Base-by-base conservation (phyloP, 768 basidiomycete species). In the Pleurotus pulmonarius region DNA sequence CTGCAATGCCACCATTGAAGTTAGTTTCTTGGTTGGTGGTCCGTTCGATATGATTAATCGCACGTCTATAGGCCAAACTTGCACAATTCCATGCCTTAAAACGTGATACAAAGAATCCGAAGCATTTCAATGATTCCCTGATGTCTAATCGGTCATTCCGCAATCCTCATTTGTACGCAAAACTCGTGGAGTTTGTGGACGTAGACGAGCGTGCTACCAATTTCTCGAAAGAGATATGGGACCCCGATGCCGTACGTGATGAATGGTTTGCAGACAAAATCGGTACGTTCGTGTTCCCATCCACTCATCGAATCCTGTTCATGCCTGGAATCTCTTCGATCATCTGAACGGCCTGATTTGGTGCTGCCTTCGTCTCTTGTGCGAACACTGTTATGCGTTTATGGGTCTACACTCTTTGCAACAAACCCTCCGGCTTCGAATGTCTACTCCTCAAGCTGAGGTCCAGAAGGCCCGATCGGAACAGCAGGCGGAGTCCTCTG, bases 61-160 rank as follows among this genome's bases (percentile, higher is more conserved):
- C 18, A 20, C 13, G 34, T 29, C 40, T 38, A 16, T 65, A 96
- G 94, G 76, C 84, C 0, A 98, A 97, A 69, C 80, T 97, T 20
- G 73, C 80, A 0, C 85, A 89, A 51, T 98, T 97, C 63, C 81
- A 87, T 56, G 64, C 77, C 0, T 78, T 98, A 46, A 92, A 94
- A 68, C 70, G 75, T 25, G 80, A 86, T 63, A 66, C 82, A 8
- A 58, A 59, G 1, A 80, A 82, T 63, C 88, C 90, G 1, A 86
- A 87, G 62, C 94, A 97, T 69, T 98, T 97, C 75, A 99, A 98
- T 69, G 94, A 97, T 69, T 92, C 92, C 1, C 81, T 99, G 41
- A 92, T 98, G 86, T 83, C 87, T 6, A 92, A 90, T 61, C 87
- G 92, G 44, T 87, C 93, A 3, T 99, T 98, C 72, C 86, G 94